Evolutionary conservation across 495 filamentous ascomycete genomes (phyloP), one percentile per base, ranked within the genome.

Genomic region (Penicillium roqueforti): DNA sequence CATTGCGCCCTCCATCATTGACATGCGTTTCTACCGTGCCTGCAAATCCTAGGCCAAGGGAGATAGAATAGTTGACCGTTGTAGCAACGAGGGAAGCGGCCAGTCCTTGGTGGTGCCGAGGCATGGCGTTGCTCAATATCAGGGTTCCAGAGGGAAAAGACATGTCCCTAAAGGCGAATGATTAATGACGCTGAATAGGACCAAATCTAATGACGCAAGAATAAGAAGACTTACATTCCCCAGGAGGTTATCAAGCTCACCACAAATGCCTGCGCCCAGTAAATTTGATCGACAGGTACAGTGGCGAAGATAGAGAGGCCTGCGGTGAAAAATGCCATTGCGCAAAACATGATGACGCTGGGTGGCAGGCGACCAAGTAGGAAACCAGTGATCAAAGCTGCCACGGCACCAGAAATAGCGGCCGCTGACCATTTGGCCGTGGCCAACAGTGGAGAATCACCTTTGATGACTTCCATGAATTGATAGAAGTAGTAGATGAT

Each of bases 221-320:
- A 10, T 37, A 14, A 37, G 14, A 37, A 37, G 16, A 56, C 55
- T 20, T 53, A 59, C 61, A 87, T 86, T 25, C 82, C 85, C 50
- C 73, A 82, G 0, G 80, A 76, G 42, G 80, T 83, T 31, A 88
- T 61, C 10, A 85, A 4, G 4, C 75, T 72, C 14, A 65, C 64
- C 14, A 86, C 72, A 54, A 87, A 88, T 1, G 73, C 73, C 55
- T 82, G 80, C 0, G 67, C 73, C 85, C 84, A 88, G 65, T 87
- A 80, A 4, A 57, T 74, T 55, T 82, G 76, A n/a, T 71, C 41
- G 9, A 79, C 63, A 2, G 78, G 79, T 1, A 68, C 62, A 3
- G 74, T 81, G 16, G 72, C 78, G 13, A 80, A 56, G 23, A 83
- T 59, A 10, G 69, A 64, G 26, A 62, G 63, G 13, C 78, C 79